phyloP scores from a whole-genome alignment of 305 asterid genomes.

The Fraxinus sp. region DNA sequence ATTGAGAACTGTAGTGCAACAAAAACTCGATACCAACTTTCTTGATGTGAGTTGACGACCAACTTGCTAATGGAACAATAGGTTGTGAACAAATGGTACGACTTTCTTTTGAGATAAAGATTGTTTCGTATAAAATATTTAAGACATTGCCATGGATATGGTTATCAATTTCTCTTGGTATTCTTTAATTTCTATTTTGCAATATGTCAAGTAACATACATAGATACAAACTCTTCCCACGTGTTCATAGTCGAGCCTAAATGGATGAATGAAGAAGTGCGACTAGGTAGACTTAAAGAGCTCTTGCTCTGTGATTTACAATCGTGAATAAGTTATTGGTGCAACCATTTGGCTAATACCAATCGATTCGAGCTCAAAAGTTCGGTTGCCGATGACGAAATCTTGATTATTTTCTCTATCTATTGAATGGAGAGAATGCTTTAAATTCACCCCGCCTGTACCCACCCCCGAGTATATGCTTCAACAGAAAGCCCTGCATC shows the following conservation, averaged over 20 bases:
- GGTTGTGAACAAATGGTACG: neutral
- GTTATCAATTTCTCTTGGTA: neutral
- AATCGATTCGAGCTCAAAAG: neutral
- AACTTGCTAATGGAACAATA: neutral
- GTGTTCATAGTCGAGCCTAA: neutral
- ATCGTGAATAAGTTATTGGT: constrained; percentile 35
- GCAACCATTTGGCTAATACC: constrained; percentile 55
- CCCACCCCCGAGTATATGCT: neutral
- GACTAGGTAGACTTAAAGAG: neutral
- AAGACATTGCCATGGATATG: too few relatives aligned
- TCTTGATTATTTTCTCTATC: neutral
- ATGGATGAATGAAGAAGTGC: neutral
- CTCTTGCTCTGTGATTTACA: neutral
- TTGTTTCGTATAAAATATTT: too few relatives aligned
- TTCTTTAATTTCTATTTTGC: neutral
- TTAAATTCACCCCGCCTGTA: neutral
- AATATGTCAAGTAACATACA: neutral
- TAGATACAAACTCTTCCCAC: neutral
- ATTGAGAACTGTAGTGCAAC: neutral
- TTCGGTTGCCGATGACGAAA: neutral
- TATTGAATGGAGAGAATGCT: neutral
- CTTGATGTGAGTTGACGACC: neutral
- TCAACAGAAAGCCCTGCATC: constrained; percentile 59
- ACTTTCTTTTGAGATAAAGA: neutral
- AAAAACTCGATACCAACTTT: neutral